Evolutionary conservation across 768 basidiomycete genomes (phyloP), one percentile per base, ranked within the genome.

Genomic region (Lyophyllum semitale): DNA sequence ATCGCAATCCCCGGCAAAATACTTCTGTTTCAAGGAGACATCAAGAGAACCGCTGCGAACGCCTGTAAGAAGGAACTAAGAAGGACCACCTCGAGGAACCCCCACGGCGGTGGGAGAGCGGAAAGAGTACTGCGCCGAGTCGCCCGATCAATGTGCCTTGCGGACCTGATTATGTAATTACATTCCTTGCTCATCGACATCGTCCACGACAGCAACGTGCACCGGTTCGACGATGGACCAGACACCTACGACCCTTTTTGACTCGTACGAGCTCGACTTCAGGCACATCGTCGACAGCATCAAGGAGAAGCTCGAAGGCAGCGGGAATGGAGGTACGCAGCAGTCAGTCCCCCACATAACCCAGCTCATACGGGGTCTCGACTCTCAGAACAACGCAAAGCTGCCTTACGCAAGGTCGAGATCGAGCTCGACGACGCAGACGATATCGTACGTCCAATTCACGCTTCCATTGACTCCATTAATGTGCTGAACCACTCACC

Each of bases 401-500:
- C 91, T 0, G 79, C 88, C 0, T 72, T 97, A 51, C 77, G 94
- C 49, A 81, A 86, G 59, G 88, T 93, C 2, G 91, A 94, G 66
- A 85, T 93, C 67, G 93, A 95, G 66, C 75, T 98, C 0, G 95
- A 97, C 63, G 95, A 96, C 66, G 95, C 93, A 0, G 94, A 95
- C 58, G 95, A 97, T 76, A 91, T 95, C 70, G 94, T 91, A 60
- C 44, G 89, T 71, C 1, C 9, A 12, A 9, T 15, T 15, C 7
- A 17, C 2, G 18, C 38, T 52, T 38, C 2, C 8, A 38, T 25
- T 20, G 20, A 30, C 8, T 18, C 17, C 7, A n/a, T 8, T 18
- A 37, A 22, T 17, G n/a, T 15, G 27, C 17, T 26, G 42, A n/a
- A 15, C 11, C 13, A 25, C 12, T 27, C 26, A 8, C 40, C 30